Evolutionary conservation across 345 rosid genomes (phyloP).

Genomic region (Angophora floribunda): DNA sequence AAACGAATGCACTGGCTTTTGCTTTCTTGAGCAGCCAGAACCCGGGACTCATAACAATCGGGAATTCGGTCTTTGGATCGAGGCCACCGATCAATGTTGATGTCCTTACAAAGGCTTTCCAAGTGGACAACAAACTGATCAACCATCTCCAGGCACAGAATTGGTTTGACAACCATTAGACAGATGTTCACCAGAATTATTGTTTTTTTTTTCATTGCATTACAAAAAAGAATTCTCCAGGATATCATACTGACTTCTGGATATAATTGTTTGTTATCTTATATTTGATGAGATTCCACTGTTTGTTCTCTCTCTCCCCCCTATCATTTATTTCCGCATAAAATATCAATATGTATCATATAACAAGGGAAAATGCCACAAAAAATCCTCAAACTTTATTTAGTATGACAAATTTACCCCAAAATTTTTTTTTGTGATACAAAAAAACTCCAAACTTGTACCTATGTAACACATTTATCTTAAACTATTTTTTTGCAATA

Average conservation of each 20-base stretch:
- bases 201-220: not conserved
- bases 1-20: not conserved
- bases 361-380: too few species aligned
- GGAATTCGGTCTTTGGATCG: not conserved
- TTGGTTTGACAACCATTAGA: not conserved
- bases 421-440: too few species aligned
- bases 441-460: too few species aligned
- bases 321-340: not conserved
- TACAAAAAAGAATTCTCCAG: not conserved
- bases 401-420: too few species aligned
- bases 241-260: not conserved
- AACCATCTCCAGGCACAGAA: not conserved
- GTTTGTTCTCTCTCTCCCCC: not conserved
- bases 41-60: not conserved
- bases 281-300: not conserved
- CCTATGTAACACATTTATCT: too few species aligned
- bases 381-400: too few species aligned
- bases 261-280: not conserved
- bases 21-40: not conserved
- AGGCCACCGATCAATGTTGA: not conserved
- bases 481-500: too few species aligned
- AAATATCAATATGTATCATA: not conserved
- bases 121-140: not conserved
- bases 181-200: not conserved
- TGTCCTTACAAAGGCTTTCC: not conserved